Base-by-base conservation (phyloP, 2,329 filamentous ascomycete species). In the Aspergillus awamori region DNA sequence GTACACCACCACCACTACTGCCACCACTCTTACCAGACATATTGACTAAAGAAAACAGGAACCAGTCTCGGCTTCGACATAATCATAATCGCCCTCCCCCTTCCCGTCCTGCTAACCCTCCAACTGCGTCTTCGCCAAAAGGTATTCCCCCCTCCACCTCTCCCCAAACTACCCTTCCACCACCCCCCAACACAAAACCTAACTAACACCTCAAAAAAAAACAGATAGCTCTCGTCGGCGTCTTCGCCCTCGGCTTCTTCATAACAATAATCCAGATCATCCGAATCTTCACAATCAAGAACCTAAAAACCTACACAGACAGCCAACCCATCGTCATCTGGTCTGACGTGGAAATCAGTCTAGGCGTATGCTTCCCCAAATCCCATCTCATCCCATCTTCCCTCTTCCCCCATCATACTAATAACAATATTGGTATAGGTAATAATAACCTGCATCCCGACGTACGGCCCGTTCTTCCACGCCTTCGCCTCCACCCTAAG, bases 191-290 rank as follows among this genome's bases (percentile, higher is more conserved):
- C 22, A 10, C 20, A 20, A n/a, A n/a, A n/a, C n/a, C 20, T 2
- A 20, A 20, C 22, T 47, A 47, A 47, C 24, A 20, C 20, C 20
- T 20, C 7, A 8, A 0, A 30, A 11, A 3, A 5, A 13, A 20
- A 33, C 0, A 83, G 69, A 48, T 77, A 3, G 74, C 80, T 2
- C 72, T 83, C 0, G 70, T 77, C 0, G 70, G 71, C 5, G 72
- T 83, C 28, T 84, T 84, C 66, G 73, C 75, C 3, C 74, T 85
- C 26, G 83, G 82, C 22, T 70, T 80, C 56, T 84, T 84, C 70
- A 78, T 84, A 48, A 82, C 80, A 4, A 63, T 81, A 48, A 81
- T 84, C 59, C 82, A 84, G 65, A 78, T 82, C 61, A 76, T 84
- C 61, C 82, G 82, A 10, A 81, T 84, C 59, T 76, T 79, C 59